Evolutionary conservation across 441 rosid species (phyloP).

Genomic region (Kokia cookei): DNA sequence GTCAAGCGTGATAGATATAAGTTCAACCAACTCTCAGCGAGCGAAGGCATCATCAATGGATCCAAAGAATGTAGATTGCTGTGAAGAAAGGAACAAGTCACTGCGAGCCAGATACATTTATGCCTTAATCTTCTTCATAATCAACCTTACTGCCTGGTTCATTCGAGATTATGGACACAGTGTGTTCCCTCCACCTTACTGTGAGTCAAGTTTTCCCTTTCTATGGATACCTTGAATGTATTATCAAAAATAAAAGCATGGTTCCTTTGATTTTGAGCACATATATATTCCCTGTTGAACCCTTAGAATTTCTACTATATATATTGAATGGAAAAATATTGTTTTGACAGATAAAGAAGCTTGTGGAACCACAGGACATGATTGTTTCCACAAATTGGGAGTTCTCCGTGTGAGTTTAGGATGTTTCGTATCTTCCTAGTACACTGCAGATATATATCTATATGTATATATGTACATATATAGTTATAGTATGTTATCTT

Average conservation of each 20-base stretch:
- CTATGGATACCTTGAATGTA: neutral
- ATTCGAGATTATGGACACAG: constrained; percentile 80
- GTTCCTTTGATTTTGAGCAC: neutral
- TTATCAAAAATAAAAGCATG: neutral
- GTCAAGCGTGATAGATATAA: constrained; percentile 4
- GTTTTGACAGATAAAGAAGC: constrained; percentile 49
- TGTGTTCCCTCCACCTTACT: constrained; percentile 33
- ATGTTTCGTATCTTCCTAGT: constrained; percentile 69
- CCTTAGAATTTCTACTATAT: neutral
- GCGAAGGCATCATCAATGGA: neutral
- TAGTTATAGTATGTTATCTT: neutral
- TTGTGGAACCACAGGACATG: constrained; percentile 55
- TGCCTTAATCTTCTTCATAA: constrained; percentile 60
- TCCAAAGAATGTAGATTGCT: constrained; percentile 17
- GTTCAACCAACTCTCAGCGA: constrained; percentile 25
- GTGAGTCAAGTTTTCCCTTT: constrained; percentile 31
- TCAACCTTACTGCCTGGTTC: constrained; percentile 73
- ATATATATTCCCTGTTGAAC: neutral
- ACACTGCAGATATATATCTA: neutral
- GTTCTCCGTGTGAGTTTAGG: constrained; percentile 88
- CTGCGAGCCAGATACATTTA: constrained; percentile 58
- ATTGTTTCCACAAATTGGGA: constrained; percentile 64
- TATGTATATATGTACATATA: neutral
- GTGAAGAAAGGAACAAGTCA: constrained; percentile 38
- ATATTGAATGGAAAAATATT: neutral